Evolutionary conservation across 2,329 filamentous ascomycete species (phyloP).

Genomic region (Boeremia exigua): DNA sequence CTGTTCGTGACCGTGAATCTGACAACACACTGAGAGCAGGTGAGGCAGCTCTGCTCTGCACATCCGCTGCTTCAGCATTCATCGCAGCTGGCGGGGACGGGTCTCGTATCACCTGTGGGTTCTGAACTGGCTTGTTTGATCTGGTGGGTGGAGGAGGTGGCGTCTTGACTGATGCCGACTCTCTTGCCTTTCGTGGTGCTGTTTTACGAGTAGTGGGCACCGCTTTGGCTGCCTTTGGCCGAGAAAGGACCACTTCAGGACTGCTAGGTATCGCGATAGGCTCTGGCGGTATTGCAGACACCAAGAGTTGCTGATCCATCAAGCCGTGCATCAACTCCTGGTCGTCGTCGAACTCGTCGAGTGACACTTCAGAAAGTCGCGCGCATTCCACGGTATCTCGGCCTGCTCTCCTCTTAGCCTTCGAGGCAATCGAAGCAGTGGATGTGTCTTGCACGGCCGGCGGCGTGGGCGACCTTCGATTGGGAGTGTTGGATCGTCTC

Average conservation of each 20-base stretch:
- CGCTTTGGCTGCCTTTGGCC: neutral
- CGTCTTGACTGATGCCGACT: neutral
- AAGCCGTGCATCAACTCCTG: slow-evolving; percentile 35
- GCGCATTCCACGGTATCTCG: slow-evolving; percentile 4
- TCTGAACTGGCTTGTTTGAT: slow-evolving; percentile 5
- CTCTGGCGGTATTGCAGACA: slow-evolving; percentile 8
- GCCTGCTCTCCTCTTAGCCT: slow-evolving; percentile 13
- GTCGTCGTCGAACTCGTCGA: slow-evolving; percentile 28
- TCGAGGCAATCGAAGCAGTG: neutral
- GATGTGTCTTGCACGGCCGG: neutral
- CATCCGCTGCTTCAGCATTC: neutral
- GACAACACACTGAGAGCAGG: slow-evolving; percentile 13
- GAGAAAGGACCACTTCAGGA: neutral
- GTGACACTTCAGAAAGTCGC: slow-evolving; percentile 14
- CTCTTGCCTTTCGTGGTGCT: neutral
- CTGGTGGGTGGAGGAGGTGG: neutral
- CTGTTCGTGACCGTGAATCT: slow-evolving; percentile 13
- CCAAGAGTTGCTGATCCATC: slow-evolving; percentile 38
- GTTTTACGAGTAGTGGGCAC: neutral
- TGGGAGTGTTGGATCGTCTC: neutral
- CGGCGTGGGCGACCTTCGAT: neutral
- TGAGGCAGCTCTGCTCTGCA: slow-evolving; percentile 8
- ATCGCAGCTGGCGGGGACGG: slow-evolving; percentile 4
- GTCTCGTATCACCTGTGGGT: neutral
- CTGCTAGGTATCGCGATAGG: neutral